Base-by-base conservation (phyloP, 805 yeast species). In the Kluyveromyces nonfermentans region DNA sequence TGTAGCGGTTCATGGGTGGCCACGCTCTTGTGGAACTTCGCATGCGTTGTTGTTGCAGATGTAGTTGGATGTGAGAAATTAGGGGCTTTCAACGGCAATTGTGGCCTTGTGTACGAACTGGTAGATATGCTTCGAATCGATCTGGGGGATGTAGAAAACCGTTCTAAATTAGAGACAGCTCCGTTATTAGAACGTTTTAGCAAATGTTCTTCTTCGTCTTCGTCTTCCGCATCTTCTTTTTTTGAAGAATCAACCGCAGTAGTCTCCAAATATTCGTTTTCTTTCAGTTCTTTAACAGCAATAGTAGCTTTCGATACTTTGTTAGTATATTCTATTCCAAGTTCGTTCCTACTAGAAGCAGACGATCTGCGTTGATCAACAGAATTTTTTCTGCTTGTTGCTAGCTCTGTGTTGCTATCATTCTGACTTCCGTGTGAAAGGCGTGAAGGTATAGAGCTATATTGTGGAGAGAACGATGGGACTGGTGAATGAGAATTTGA, bases 401-500 rank as follows among this genome's bases (percentile, higher is more conserved):
- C 31, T 20, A 38, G 18, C 22, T 38, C 41, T n/a, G 43, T 25
- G 40, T 45, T 46, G 19, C 46, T 46, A 28, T 40, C 39, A 15
- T 38, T 38, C 18, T 34, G 19, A 15, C 41, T 38, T 14, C 41
- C 42, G 28, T 53, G 60, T 12, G 62, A 60, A n/a, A 63, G 42
- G 44, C 61, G 57, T 25, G 60, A 59, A 1, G 61, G 56, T 37
- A 59, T 56, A 25, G 65, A 54, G 21, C 64, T 52, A 44, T 51
- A 48, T 40, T 59, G 54, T 15, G 62, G 56, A 7, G 62, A 56
- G 36, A 52, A 46, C 16, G 63, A 57, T 8, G 66, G 59, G 22
- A 59, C 47, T 15, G 70, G 69, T 1, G 70, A 65, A 38, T 54
- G 54, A 1, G 69, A 65, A 17, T 56, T 42, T 14, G 62, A 60